A percentile compares a stretch with the other conserved stretches of the same genome.
phyloP scores from a whole-genome alignment of 495 filamentous ascomycete genomes.

The Viridothelium virens region DNA sequence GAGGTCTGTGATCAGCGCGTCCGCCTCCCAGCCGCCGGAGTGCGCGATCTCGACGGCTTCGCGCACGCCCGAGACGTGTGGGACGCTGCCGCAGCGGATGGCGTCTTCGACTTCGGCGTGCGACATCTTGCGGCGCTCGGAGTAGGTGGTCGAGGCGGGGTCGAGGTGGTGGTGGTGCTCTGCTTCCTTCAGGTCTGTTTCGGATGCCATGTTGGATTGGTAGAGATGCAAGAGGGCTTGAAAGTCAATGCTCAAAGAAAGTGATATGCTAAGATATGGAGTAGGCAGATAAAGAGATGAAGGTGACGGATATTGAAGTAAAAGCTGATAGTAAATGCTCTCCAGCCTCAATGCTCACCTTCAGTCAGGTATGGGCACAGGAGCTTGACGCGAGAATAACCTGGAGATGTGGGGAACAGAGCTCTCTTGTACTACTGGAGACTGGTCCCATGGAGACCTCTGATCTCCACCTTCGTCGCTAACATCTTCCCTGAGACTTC shows the following conservation, averaged over 20 bases:
- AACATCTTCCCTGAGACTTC: not conserved
- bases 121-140: slow-evolving; percentile 21
- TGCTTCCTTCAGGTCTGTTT: not conserved
- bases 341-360: not conserved
- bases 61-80: slow-evolving; percentile 9
- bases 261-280: not conserved
- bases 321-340: not conserved
- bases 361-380: not conserved
- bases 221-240: not conserved
- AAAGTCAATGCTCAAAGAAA: not conserved
- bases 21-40: slow-evolving; percentile 27
- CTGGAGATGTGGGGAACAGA: not conserved
- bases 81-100: slow-evolving; percentile 19
- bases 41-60: slow-evolving; percentile 20
- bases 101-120: slow-evolving; percentile 15
- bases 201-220: not conserved
- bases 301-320: too few species aligned
- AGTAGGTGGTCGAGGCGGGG: slow-evolving; percentile 14
- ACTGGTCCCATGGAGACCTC: not conserved
- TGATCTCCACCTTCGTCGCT: not conserved
- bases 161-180: slow-evolving; percentile 11
- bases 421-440: slow-evolving; percentile 1
- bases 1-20: slow-evolving; percentile 25
- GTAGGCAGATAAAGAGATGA: not conserved
- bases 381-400: not conserved